These are phyloP conservation scores for Geotrichum carabidarum DNA, from an alignment of 1,139 yeast genomes.

Conservation along the genomic window DNA sequence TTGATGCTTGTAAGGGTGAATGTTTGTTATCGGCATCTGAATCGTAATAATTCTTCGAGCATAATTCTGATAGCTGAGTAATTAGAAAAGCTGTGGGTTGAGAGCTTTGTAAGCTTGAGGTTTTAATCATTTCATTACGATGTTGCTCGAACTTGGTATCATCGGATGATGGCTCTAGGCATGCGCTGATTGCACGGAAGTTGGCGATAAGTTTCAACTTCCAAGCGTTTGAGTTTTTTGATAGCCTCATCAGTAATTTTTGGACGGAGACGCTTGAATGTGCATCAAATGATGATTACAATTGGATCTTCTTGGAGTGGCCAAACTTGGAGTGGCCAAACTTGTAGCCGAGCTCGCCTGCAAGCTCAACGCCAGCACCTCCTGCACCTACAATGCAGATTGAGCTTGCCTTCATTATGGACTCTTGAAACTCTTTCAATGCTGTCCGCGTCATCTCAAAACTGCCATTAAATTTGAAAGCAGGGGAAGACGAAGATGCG, in stretches of 20 bases:
- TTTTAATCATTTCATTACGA: no score
- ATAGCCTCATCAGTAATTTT: constrained; percentile 16
- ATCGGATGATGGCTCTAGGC: no score
- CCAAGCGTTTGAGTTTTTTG: constrained; percentile 11
- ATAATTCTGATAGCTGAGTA: no score
- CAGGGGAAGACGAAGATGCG: constrained; percentile 19
- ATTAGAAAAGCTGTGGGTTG: no score
- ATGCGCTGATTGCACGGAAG: constrained; percentile 9
- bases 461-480: constrained; percentile 18
- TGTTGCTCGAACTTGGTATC: no score
- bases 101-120: no score
- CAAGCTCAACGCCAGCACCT: constrained; percentile 29
- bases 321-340: no score
- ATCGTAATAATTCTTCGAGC: no score
- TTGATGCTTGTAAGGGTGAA: no score
- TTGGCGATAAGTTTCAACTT: constrained; percentile 16
- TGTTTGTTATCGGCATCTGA: no score
- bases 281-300: constrained; percentile 14
- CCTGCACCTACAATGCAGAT: constrained; percentile 30
- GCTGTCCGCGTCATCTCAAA: constrained; percentile 13
- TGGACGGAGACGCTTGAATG: constrained; percentile 11
- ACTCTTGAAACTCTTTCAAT: constrained; percentile 8
- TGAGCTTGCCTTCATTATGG: constrained; percentile 16
- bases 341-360: constrained; percentile 27
- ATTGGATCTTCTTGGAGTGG: constrained; percentile 20